Evolutionary conservation across 1,284 basidiomycete genomes (phyloP), one percentile per base, ranked within the genome.

Genomic region (Tilletia walkeri): DNA sequence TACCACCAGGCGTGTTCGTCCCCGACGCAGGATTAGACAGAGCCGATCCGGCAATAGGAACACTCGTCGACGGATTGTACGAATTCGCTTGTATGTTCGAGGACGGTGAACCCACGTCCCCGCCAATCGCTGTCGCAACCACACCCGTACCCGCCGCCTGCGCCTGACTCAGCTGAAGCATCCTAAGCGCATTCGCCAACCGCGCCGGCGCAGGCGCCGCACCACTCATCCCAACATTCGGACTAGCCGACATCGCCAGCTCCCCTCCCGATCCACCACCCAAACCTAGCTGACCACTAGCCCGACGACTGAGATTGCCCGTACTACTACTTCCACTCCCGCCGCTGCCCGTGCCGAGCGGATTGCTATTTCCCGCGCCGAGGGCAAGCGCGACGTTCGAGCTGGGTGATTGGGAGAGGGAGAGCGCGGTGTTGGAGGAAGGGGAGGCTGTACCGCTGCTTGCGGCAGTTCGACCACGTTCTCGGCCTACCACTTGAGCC

Each of bases 161-260:
- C 30, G 59, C 34, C 59, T 63, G 59, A 41, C 59, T 63, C 59
- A 63, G 39, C 20, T 63, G 59, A 18, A 63, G 59, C 59, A 39
- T 34, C 4, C 59, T 34, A 10, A 63, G 59, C 34, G 59, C 59
- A 41, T 63, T 38, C 5, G 59, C 59, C 4, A 63, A 34, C 4
- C 34, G 59, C 9, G 59, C 59, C 5, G 59, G 59, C 30, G 59
- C 12, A 9, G 59, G 59, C 59, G 36, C 59, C 34, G 59, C 20
- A 56, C 24, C 54, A 56, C 34, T 34, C 10, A 34, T 14, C 54
- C 20, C 24, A 4, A 30, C 24, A 24, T 63, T 24, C 36, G 36
- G 14, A 20, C 59, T 63, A 4, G 36, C 59, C 36, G 14, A 14
- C 41, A 14, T 45, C 6, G 41, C 14, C 41, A 14, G 41, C 9